Evolutionary conservation across 2,329 filamentous ascomycete species (phyloP).

Genomic region (Chaetomiaceae sp.): DNA sequence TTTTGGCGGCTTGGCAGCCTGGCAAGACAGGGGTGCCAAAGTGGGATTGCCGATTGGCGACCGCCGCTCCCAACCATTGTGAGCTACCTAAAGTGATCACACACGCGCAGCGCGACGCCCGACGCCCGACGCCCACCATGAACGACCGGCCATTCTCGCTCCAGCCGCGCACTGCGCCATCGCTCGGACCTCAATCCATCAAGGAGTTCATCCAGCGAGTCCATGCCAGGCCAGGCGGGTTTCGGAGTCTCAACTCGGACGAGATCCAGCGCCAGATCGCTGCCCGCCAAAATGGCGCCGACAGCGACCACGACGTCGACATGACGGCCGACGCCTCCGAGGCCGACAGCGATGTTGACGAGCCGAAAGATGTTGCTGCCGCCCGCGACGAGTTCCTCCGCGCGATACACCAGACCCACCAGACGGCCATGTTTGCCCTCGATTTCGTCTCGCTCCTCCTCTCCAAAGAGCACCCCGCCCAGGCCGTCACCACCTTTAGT

Average conservation of each 20-base stretch:
- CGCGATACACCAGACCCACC: constrained; percentile 52
- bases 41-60: too few species aligned
- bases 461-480: constrained; percentile 71
- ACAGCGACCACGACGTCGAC: constrained; percentile 39
- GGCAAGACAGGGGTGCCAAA: too few species aligned
- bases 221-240: constrained; percentile 72
- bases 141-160: constrained; percentile 47
- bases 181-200: constrained; percentile 58
- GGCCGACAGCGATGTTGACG: constrained; percentile 39
- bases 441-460: constrained; percentile 80
- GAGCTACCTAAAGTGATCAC: too few species aligned
- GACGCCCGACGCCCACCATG: constrained; percentile 8
- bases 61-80: too few species aligned
- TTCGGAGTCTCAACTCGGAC: constrained; percentile 72
- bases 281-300: constrained; percentile 37
- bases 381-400: constrained; percentile 55
- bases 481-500: constrained; percentile 66
- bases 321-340: constrained; percentile 44
- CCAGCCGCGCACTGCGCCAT: constrained; percentile 53
- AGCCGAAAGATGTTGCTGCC: constrained; percentile 37
- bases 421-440: constrained; percentile 64
- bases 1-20: too few species aligned
- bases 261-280: constrained; percentile 65
- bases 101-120: neutral
- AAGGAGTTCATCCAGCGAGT: constrained; percentile 73